Evolutionary conservation across 805 yeast species (phyloP).

Genomic region (Cyberlindnera lachancei): DNA sequence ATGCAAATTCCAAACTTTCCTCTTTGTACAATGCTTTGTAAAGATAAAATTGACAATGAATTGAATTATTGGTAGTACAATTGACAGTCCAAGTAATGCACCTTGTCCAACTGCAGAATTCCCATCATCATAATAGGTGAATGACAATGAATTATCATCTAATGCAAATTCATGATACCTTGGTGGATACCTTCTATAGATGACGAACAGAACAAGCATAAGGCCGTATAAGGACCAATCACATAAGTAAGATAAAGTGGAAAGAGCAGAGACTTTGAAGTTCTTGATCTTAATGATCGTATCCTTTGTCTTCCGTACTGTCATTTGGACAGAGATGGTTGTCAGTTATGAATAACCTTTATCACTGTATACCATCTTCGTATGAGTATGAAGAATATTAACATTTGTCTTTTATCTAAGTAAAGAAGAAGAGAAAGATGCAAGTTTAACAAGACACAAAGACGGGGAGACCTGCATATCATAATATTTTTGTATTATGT

Average conservation of each 20-base stretch:
- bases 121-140: conserved; percentile 28
- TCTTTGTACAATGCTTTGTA: conserved; percentile 11
- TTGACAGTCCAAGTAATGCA: conserved; percentile 23
- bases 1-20: conserved; percentile 36
- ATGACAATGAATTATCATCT: conserved; percentile 26
- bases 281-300: conserved; percentile 20
- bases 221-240: conserved; percentile 26
- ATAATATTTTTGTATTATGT: no score
- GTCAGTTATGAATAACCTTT: no score
- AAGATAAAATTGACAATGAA: conserved; percentile 16
- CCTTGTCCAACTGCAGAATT: conserved; percentile 26
- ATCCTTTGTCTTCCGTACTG: conserved; percentile 15
- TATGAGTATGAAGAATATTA: no score
- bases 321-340: conserved; percentile 4
- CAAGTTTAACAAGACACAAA: no score
- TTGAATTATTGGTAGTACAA: conserved; percentile 28
- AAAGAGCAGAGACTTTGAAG: conserved; percentile 21
- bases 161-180: conserved; percentile 34
- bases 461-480: no score
- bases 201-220: conserved; percentile 9
- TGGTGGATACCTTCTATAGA: conserved; percentile 31
- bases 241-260: conserved; percentile 23
- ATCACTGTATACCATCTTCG: no score
- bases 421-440: no score
- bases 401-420: no score